Base-by-base conservation (phyloP, 306 rosid species). In the Cucumis sativus region DNA sequence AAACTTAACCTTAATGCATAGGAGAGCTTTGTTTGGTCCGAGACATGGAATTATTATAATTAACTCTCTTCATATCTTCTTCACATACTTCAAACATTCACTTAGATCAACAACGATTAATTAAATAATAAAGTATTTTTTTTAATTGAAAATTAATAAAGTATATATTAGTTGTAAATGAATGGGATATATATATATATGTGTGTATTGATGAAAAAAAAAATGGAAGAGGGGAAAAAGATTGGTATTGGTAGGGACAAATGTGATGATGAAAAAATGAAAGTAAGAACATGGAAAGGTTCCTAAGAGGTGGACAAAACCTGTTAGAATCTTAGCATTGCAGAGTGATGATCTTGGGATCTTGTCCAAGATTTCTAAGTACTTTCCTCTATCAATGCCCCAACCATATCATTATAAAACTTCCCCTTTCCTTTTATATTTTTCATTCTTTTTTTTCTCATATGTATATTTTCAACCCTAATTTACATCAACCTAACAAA, bases 231-330 rank as follows among this genome's bases (percentile, higher is more conserved):
- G 25, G 12, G 21, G 17, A 13, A 73, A 72, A 8, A 52, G 30
- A 28, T 28, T 28, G 30, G 30, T 16, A 52, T 28, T 73, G 62
- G 77, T 73, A 9, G 77, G 77, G 62, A 52, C 62, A 73, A 73
- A 40, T 3, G 47, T 73, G 49, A 73, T 73, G 63, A 73, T 73
- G 77, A 52, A 73, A 52, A 54, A 73, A 52, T 52, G 77, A 73
- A 52, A 52, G 62, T 65, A 6, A 28, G 58, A 73, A 73, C 77
- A 54, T 71, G 77, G 18, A 73, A 52, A 52, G 61, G 77, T 73
- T 73, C 63, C 77, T 30, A 73, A 51, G 77, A 30, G 77, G 77
- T 28, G 77, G 47, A 73, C 77, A 73, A 52, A 73, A 18, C 76
- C 62, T 73, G 62, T 73, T 73, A 73, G 63, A 73, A 73, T 73